phyloP scores from a whole-genome alignment of 768 basidiomycete genomes.

The Chalciporus sphaerocephalus region DNA sequence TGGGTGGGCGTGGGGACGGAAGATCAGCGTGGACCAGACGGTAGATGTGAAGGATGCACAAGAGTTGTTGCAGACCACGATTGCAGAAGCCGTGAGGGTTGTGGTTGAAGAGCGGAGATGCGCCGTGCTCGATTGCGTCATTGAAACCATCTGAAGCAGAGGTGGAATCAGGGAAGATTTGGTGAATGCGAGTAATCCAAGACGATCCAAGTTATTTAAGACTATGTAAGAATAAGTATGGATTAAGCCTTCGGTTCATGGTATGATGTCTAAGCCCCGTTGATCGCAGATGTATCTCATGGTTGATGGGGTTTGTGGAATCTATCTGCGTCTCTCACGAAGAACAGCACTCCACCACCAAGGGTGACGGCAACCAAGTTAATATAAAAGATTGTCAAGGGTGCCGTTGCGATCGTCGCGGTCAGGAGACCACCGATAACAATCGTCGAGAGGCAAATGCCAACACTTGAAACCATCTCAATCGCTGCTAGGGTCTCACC shows the following conservation, averaged over 20 bases:
- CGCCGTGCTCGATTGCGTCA: constrained; percentile 60
- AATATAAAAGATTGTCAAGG: constrained; percentile 23
- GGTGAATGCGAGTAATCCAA: too few relatives aligned
- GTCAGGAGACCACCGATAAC: constrained; percentile 29
- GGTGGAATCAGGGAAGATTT: neutral
- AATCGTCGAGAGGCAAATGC: constrained; percentile 22
- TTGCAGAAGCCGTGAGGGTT: constrained; percentile 48
- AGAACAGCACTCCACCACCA: constrained; percentile 15
- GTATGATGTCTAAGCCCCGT: neutral
- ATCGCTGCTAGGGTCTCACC: constrained; percentile 29
- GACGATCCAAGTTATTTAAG: too few relatives aligned
- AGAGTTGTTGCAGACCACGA: constrained; percentile 31
- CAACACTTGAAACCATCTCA: constrained; percentile 24
- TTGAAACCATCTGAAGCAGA: constrained; percentile 38
- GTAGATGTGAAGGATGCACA: constrained; percentile 22
- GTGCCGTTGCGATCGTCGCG: constrained; percentile 17
- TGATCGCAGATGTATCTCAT: neutral
- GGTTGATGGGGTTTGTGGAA: constrained; percentile 10
- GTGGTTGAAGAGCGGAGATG: constrained; percentile 57
- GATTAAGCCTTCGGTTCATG: too few relatives aligned
- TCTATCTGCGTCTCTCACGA: constrained; percentile 22
- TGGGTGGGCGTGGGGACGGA: constrained; percentile 59
- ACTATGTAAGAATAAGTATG: too few relatives aligned
- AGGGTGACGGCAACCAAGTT: constrained; percentile 16
- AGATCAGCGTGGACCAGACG: constrained; percentile 29